These are phyloP conservation scores for Ogataea glucozyma DNA, from an alignment of 805 yeast genomes.

Conservation along the genomic window DNA sequence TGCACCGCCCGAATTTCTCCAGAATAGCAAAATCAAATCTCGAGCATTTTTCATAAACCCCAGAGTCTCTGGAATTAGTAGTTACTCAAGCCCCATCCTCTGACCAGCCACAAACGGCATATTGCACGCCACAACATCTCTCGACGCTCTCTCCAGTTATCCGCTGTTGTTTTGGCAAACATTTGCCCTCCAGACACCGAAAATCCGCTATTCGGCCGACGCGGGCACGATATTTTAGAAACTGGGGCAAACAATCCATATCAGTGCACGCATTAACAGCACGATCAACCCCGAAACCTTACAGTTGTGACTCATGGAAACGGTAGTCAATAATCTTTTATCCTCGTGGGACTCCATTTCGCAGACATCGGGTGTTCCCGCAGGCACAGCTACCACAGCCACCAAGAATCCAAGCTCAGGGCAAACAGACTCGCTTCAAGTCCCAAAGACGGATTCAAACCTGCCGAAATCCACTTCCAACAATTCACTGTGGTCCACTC, in stretches of 20 bases:
- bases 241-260: background rate
- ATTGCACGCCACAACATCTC: no score
- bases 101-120: no score
- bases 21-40: slow-evolving; percentile 3
- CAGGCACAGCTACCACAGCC: background rate
- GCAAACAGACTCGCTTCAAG: background rate
- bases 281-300: no score
- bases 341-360: slow-evolving; percentile 31
- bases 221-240: no score
- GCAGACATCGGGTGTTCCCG: no score
- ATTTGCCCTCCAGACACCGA: no score
- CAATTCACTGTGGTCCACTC: slow-evolving; percentile 19
- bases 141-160: no score
- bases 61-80: no score
- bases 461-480: slow-evolving; percentile 11
- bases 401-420: background rate
- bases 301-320: slow-evolving; percentile 23
- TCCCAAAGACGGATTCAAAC: background rate
- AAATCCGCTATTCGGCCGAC: background rate
- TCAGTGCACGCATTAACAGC: background rate
- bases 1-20: slow-evolving; percentile 1
- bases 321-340: slow-evolving; percentile 31
- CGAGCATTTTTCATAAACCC: background rate
- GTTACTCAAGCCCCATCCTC: no score
- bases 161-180: no score